These are phyloP conservation scores for Ascochyta fabae DNA, from an alignment of 2,329 filamentous ascomycete species.

Conservation along the genomic window DNA sequence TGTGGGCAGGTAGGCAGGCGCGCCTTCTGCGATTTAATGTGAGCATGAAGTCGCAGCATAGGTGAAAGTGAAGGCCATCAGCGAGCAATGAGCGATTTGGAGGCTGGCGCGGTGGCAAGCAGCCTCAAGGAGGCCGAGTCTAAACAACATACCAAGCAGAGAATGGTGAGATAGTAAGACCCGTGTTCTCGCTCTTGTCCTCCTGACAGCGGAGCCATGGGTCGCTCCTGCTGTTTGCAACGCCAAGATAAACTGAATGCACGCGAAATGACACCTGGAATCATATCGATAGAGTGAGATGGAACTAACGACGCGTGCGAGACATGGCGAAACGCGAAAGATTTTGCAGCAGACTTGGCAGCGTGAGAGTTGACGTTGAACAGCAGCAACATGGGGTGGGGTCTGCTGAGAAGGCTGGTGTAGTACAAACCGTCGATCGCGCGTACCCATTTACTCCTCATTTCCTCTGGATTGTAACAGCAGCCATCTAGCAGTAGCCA, in stretches of 20 bases:
- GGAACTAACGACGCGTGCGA: constrained; percentile 2
- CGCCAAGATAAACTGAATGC: background rate
- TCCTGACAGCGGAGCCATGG: constrained; percentile 10
- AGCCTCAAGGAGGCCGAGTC: background rate
- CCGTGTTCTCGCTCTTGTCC: constrained; percentile 6
- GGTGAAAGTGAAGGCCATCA: constrained; percentile 5
- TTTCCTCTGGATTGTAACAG: background rate
- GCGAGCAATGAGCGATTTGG: background rate
- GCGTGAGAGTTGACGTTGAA: constrained; percentile 14
- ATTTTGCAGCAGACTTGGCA: constrained; percentile 11
- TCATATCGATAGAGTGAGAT: background rate
- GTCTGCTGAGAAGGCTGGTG: constrained; percentile 21
- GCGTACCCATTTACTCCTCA: background rate
- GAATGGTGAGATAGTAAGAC: background rate
- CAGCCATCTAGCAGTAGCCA: background rate
- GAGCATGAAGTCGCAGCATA: constrained; percentile 8
- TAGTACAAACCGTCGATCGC: constrained; percentile 11
- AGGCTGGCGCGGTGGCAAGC: background rate
- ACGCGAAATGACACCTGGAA: background rate
- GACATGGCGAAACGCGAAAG: constrained; percentile 6
- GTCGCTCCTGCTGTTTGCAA: constrained; percentile 6
- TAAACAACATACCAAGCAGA: constrained; percentile 2
- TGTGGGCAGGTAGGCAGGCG: background rate
- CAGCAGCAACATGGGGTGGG: constrained; percentile 14
- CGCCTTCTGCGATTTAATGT: constrained; percentile 15